phyloP scores from a whole-genome alignment of 2,329 filamentous ascomycete species.

The Xylariaceae sp. region DNA sequence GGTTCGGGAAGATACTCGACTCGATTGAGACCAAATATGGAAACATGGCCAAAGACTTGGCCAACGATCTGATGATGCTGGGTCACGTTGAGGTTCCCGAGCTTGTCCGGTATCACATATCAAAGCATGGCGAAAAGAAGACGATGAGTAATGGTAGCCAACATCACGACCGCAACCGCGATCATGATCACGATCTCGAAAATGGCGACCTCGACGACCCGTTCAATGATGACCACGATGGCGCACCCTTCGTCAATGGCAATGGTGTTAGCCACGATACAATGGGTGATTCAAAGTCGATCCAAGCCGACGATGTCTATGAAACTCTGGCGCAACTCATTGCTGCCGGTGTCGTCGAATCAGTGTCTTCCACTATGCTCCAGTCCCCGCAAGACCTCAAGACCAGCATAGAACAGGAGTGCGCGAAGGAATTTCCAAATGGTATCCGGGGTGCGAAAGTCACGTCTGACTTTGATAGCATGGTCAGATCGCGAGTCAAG shows the following conservation, averaged over 20 bases:
- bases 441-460: conserved; percentile 59
- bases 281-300: conserved; percentile 10
- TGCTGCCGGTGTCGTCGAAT: conserved; percentile 61
- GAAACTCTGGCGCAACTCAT: conserved; percentile 50
- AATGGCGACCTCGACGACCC: conserved; percentile 37
- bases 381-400: conserved; percentile 56
- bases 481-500: conserved; percentile 23
- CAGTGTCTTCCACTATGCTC: conserved; percentile 52
- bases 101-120: conserved; percentile 57
- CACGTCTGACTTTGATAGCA: conserved; percentile 52
- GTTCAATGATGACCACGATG: conserved; percentile 13
- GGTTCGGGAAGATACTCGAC: conserved; percentile 74
- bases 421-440: conserved; percentile 50
- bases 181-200: conserved; percentile 20
- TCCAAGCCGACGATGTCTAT: conserved; percentile 41
- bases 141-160: conserved; percentile 5
- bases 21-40: conserved; percentile 70
- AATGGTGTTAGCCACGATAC: conserved; percentile 34
- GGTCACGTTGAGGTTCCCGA: conserved; percentile 72
- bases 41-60: conserved; percentile 63
- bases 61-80: conserved; percentile 68
- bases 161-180: conserved; percentile 1
- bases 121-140: conserved; percentile 29
- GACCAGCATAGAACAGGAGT: conserved; percentile 57
- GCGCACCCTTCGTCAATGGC: conserved; percentile 24